A percentile compares a stretch with the other conserved stretches of the same genome.
Evolutionary conservation across 371 early-diverging fungal genomes (phyloP).

Genomic region (Smittium culicis): DNA sequence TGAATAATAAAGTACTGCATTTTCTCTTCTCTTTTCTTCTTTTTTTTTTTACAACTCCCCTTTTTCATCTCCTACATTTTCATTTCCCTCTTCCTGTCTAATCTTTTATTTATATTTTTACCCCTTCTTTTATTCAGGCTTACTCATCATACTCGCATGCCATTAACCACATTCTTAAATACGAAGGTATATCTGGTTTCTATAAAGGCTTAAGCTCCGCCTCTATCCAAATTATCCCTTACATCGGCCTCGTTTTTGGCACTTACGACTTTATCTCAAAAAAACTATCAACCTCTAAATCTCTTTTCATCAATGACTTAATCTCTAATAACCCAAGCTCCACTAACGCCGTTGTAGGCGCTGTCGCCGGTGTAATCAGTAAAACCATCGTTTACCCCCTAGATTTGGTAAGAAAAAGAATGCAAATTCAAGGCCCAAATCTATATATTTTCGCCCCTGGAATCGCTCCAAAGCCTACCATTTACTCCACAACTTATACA

Average conservation of each 20-base stretch:
- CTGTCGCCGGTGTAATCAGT: conserved; percentile 59
- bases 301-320: conserved; percentile 17
- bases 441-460: conserved; percentile 35
- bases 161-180: conserved; percentile 39
- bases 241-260: conserved; percentile 76
- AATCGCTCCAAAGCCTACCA: too few species aligned
- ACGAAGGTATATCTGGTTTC: conserved; percentile 69
- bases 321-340: conserved; percentile 17
- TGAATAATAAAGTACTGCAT: too few species aligned
- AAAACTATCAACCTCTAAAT: conserved; percentile 10
- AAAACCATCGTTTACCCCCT: conserved; percentile 83
- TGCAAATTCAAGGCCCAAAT: conserved; percentile 62
- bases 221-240: conserved; percentile 77
- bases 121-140: too few species aligned
- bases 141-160: conserved; percentile 51
- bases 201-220: conserved; percentile 76
- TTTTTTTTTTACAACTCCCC: too few species aligned
- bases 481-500: too few species aligned
- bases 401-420: conserved; percentile 66
- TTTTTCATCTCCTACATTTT: too few species aligned
- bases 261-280: conserved; percentile 47
- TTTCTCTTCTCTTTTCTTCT: too few species aligned
- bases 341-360: conserved; percentile 68
- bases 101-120: too few species aligned
- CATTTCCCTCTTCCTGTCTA: too few species aligned